Conservation (phyloP, 345 rosid species). For the Ricinus communis region DNA sequence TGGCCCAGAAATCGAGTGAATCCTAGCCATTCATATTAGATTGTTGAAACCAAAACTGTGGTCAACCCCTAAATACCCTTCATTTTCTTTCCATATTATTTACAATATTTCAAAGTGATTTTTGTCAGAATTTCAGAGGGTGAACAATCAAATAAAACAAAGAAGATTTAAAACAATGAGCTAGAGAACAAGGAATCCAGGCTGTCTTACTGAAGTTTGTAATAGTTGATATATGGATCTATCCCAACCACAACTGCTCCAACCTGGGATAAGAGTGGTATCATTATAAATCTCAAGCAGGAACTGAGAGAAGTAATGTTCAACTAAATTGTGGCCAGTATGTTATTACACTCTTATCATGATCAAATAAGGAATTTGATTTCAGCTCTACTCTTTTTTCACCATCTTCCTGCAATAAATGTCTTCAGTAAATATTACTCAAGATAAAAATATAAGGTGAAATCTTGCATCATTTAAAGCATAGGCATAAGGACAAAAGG, state of each 20-base stretch:
- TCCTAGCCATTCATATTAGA: no score
- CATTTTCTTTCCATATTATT: background rate
- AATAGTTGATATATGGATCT: slow-evolving; percentile 78
- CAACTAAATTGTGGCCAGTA: slow-evolving; percentile 17
- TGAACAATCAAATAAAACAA: background rate
- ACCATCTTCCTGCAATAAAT: slow-evolving; percentile 68
- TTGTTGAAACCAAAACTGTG: background rate
- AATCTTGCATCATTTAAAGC: background rate
- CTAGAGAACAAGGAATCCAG: slow-evolving; percentile 12
- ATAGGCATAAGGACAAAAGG: background rate
- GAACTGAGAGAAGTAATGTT: slow-evolving; percentile 7
- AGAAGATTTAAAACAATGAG: slow-evolving; percentile 4
- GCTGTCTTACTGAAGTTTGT: slow-evolving; percentile 84
- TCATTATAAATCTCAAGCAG: slow-evolving; percentile 21
- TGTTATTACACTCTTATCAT: slow-evolving; percentile 70
- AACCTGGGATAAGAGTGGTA: slow-evolving; percentile 50
- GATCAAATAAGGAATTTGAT: slow-evolving; percentile 57
- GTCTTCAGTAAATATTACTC: no score
- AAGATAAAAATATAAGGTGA: background rate
- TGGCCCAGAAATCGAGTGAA: no score
- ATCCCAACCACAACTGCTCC: slow-evolving; percentile 95
- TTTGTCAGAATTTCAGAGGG: background rate
- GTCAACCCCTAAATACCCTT: background rate
- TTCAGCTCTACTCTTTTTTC: slow-evolving; percentile 65
- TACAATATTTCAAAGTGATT: background rate